Percentiles rank a stretch among this genome's conserved stretches.
These are phyloP conservation scores for Cucumis hystrix DNA, from an alignment of 306 rosid species.

Conservation along the genomic window DNA sequence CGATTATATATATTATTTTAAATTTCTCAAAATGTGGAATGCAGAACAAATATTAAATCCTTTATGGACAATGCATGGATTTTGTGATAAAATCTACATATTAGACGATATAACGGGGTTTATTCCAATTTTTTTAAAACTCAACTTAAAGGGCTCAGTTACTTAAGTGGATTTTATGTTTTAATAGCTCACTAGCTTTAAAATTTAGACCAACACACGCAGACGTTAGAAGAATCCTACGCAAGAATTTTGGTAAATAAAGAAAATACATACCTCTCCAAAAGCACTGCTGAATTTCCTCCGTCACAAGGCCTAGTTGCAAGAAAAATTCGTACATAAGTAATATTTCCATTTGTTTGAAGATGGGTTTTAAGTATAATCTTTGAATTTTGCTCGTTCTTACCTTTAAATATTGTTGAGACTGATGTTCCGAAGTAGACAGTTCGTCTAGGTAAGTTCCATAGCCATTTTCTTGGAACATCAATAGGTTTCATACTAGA, in stretches of 20 bases:
- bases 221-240: too few relatives aligned
- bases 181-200: neutral
- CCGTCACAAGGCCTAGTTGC: conserved; percentile 56
- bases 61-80: neutral
- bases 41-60: neutral
- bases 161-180: neutral
- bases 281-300: conserved; percentile 78
- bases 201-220: neutral
- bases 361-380: neutral
- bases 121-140: too few relatives aligned
- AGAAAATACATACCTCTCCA: conserved; percentile 75
- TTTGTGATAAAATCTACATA: neutral
- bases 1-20: too few relatives aligned
- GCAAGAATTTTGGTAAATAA: neutral
- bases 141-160: neutral
- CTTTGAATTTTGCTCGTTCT: neutral
- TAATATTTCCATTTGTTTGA: neutral
- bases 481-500: conserved; percentile 56
- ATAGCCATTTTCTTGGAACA: conserved; percentile 77
- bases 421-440: conserved; percentile 88
- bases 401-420: conserved; percentile 40
- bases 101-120: too few relatives aligned
- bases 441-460: conserved; percentile 75
- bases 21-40: too few relatives aligned
- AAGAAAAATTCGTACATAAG: neutral